Evolutionary conservation across 179 eudicot genomes (phyloP).

Genomic region (Corrigiola litoralis): DNA sequence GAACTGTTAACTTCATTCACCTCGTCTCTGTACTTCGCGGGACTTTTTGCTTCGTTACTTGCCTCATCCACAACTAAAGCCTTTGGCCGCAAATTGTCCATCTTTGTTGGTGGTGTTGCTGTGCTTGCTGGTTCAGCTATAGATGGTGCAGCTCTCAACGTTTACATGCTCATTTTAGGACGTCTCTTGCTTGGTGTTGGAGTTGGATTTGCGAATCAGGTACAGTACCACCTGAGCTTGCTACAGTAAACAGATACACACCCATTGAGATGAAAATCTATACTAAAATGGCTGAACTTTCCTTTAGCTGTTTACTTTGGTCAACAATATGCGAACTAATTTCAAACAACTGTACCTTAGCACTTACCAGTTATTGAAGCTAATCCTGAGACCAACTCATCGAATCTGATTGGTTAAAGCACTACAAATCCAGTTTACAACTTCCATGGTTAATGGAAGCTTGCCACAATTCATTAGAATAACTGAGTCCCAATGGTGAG

Average conservation of each 20-base stretch:
- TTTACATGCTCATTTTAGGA: conserved; percentile 29
- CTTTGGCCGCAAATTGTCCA: conserved; percentile 29
- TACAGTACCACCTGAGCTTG: not conserved
- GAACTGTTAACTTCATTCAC: conserved; percentile 27
- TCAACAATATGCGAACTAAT: too few species aligned
- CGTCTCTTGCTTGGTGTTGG: conserved; percentile 30
- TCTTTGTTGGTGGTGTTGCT: conserved; percentile 21
- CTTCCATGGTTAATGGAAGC: too few species aligned
- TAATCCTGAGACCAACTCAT: too few species aligned
- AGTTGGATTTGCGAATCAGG: conserved; percentile 35
- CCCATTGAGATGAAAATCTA: too few species aligned
- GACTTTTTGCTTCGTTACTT: conserved; percentile 26
- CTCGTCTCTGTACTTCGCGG: conserved; percentile 27
- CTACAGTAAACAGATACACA: not conserved
- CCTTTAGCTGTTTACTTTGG: too few species aligned
- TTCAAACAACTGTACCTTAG: too few species aligned
- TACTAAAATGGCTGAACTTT: too few species aligned
- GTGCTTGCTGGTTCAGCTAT: conserved; percentile 27
- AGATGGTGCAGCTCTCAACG: conserved; percentile 19
- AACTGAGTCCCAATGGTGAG: too few species aligned
- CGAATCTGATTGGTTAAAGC: too few species aligned
- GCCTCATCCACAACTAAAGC: conserved; percentile 18
- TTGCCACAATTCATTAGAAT: too few species aligned
- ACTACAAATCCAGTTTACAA: too few species aligned
- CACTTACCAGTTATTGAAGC: too few species aligned